Conservation (phyloP, 1,284 basidiomycete genomes). For the Prillingera fragicola region DNA sequence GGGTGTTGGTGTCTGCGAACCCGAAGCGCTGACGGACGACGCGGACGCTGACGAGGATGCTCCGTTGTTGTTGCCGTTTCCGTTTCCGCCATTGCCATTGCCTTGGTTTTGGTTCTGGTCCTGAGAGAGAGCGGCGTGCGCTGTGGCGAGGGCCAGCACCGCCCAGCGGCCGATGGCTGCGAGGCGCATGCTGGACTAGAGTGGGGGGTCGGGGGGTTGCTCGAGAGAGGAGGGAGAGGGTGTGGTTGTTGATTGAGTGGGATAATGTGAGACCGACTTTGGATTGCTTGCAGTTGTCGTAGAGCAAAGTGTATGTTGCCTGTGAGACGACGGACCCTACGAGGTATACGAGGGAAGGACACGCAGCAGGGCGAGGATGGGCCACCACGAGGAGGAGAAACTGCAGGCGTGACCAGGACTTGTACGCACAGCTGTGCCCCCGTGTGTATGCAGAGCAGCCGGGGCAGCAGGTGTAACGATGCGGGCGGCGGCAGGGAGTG, state of each 20-base stretch:
- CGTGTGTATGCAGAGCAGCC: no score
- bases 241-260: no score
- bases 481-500: no score
- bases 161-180: neutral
- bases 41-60: constrained; percentile 4
- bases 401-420: no score
- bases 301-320: no score
- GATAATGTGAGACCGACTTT: no score
- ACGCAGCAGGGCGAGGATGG: neutral
- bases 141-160: neutral
- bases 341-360: neutral
- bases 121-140: neutral
- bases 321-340: no score
- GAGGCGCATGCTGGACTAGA: constrained; percentile 7
- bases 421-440: no score
- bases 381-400: no score
- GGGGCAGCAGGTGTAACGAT: no score
- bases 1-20: no score
- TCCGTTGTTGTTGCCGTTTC: neutral
- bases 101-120: neutral
- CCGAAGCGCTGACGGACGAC: constrained; percentile 2
- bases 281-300: no score
- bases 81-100: neutral
- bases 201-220: neutral
- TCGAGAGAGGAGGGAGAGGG: neutral